phyloP scores from a whole-genome alignment of 1,284 basidiomycete genomes.

The Apiotrichum laibachii region DNA sequence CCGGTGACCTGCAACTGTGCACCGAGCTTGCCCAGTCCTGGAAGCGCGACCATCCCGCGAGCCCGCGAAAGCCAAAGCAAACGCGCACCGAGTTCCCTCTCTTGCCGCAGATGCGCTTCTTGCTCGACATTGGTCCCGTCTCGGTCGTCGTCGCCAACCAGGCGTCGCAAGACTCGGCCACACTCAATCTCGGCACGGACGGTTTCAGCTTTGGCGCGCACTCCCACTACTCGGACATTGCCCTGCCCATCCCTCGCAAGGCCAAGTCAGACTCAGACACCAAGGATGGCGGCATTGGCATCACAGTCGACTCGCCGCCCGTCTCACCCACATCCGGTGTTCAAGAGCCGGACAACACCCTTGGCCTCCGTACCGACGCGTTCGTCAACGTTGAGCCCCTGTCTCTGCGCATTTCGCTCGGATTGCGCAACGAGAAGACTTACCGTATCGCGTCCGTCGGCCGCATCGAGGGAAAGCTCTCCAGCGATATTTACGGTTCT shows the following conservation, averaged over 20 bases:
- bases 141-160: constrained; percentile 33
- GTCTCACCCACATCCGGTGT: not conserved
- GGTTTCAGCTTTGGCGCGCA: constrained; percentile 26
- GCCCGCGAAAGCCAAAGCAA: constrained; percentile 3
- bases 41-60: constrained; percentile 8
- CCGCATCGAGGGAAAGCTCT: constrained; percentile 23
- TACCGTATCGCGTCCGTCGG: constrained; percentile 38
- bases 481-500: constrained; percentile 30
- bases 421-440: constrained; percentile 22
- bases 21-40: constrained; percentile 33
- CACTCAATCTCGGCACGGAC: constrained; percentile 33
- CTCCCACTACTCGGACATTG: constrained; percentile 4
- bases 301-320: not conserved
- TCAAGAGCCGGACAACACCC: not conserved
- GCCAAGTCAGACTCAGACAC: not conserved
- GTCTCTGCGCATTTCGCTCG: constrained; percentile 32
- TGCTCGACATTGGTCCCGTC: constrained; percentile 38
- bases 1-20: constrained; percentile 39
- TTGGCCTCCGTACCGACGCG: constrained; percentile 16
- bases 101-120: constrained; percentile 33
- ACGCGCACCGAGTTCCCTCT: not conserved
- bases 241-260: not conserved
- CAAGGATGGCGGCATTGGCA: not conserved
- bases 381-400: constrained; percentile 34
- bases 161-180: constrained; percentile 31